Evolutionary conservation across 345 rosid genomes (phyloP).

Genomic region (Corchorus olitorius): DNA sequence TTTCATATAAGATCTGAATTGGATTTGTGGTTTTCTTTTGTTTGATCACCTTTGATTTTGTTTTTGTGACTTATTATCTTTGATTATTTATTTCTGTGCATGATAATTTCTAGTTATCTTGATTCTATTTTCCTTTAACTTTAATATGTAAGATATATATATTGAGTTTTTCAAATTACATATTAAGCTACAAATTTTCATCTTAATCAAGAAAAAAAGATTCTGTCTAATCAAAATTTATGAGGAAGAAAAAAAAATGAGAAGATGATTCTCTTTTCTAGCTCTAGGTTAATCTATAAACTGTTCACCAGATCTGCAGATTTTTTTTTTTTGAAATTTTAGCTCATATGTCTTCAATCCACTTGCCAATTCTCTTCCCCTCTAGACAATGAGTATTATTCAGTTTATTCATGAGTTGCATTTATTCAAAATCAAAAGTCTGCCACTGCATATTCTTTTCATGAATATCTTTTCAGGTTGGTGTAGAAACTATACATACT

Average conservation of each 20-base stretch:
- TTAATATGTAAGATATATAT: no score
- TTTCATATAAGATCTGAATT: constrained; percentile 12
- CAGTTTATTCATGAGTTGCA: not conserved
- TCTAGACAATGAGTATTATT: not conserved
- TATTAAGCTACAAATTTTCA: not conserved
- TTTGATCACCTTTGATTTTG: not conserved
- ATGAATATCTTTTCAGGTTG: not conserved
- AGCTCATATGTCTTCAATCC: not conserved
- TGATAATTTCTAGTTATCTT: not conserved
- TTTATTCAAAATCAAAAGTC: not conserved
- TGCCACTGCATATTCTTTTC: not conserved
- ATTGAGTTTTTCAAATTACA: not conserved
- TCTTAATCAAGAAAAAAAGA: not conserved
- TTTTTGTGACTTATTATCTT: no score
- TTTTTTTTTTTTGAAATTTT: no score
- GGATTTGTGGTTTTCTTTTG: not conserved
- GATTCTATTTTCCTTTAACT: not conserved
- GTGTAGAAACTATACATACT: not conserved
- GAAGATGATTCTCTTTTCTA: not conserved
- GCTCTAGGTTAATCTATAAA: not conserved
- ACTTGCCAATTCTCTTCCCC: not conserved
- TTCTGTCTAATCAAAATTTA: not conserved
- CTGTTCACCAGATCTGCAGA: not conserved
- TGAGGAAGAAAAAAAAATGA: not conserved
- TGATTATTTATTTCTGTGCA: not conserved